Evolutionary conservation across 352 stramenopile species (phyloP), one percentile per base, ranked within the genome.

Genomic region (Globisporangium barbulae): DNA sequence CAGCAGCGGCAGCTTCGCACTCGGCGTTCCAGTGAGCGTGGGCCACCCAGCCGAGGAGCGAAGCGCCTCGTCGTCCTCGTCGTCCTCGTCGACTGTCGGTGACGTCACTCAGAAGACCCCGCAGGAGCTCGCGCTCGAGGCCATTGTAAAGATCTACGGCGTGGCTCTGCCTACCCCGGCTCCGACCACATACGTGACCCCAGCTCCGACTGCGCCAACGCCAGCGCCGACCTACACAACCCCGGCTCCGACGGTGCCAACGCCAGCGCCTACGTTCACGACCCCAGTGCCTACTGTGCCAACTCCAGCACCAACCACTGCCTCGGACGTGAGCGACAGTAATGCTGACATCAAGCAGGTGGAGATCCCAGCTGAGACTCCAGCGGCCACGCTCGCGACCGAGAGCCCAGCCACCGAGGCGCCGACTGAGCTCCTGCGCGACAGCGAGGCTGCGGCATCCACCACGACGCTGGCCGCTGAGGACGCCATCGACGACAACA

Each of bases 311-410:
- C 56, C 56, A 15, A 52, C 17, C 12, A 30, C 31, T 9, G 30
- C 33, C 10, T 30, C 28, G 3, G 31, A 45, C 10, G 44, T 41
- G 30, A 41, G 53, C 42, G 30, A 19, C 22, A 57, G 4, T 22
- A 67, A 67, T 44, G 41, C 53, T 21, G 61, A 39, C 42, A 67
- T 67, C 44, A 68, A 64, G 63, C 56, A 68, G 55, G n/a, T 68
- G 9, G 61, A 25, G 25, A 19, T 67, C 13, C 53, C 61, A 37
- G 41, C 25, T 2, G 44, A 59, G 54, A 59, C 49, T 33, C 44
- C 53, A 19, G 39, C 47, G 9, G 60, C 37, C 2, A 65, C 61
- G 22, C 44, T 67, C 22, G 41, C 61, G 6, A 50, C 53, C 1
- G 53, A 66, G n/a, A 41, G 22, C 47, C 59, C 59, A 45, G 42